These are phyloP conservation scores for Capsella bursapastoris DNA, from an alignment of 345 rosid genomes.

Conservation along the genomic window DNA sequence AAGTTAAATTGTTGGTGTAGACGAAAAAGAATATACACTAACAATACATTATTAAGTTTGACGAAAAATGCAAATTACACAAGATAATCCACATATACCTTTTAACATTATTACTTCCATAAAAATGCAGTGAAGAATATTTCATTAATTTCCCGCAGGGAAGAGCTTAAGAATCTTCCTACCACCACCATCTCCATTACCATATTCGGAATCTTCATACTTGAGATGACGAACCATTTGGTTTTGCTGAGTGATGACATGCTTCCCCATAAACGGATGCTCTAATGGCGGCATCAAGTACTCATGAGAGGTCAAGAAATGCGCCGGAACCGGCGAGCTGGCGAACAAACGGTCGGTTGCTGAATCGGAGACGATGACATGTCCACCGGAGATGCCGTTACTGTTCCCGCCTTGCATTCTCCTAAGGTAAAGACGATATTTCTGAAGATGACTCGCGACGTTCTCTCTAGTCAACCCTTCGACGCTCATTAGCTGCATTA, in stretches of 20 bases:
- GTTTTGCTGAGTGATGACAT: constrained; percentile 17
- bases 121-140: neutral
- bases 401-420: constrained; percentile 77
- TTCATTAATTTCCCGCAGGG: constrained; percentile 28
- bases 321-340: constrained; percentile 45
- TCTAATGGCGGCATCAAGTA: constrained; percentile 29
- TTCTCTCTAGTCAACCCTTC: constrained; percentile 94
- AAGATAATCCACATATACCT: constrained; percentile 15
- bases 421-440: constrained; percentile 85
- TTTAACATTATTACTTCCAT: constrained; percentile 16
- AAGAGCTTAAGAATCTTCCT: constrained; percentile 43
- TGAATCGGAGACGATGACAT: constrained; percentile 60
- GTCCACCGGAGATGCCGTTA: constrained; percentile 45
- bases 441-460: constrained; percentile 94
- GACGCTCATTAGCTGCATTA: constrained; percentile 96
- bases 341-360: constrained; percentile 58
- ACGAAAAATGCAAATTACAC: constrained; percentile 20
- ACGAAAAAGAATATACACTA: constrained; percentile 4
- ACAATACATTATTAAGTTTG: constrained; percentile 32
- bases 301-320: constrained; percentile 31
- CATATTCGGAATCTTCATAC: constrained; percentile 35
- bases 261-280: constrained; percentile 26
- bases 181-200: constrained; percentile 34
- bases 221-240: constrained; percentile 35
- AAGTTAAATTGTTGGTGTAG: constrained; percentile 16